phyloP scores from a whole-genome alignment of 2,329 filamentous ascomycete species.

The Lecanosticta acicola region DNA sequence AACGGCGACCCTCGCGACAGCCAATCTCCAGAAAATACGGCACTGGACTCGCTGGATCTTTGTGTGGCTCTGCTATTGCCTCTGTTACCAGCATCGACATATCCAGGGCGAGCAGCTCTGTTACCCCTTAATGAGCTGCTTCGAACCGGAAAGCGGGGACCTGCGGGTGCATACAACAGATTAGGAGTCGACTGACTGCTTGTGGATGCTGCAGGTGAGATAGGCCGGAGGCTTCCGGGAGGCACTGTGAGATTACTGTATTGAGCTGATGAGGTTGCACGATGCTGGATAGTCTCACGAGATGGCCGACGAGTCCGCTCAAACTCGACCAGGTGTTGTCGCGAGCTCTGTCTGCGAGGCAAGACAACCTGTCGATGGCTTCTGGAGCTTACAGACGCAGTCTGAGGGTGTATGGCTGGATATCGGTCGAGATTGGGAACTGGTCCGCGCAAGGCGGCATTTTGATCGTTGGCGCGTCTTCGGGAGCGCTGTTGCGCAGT shows the following conservation, averaged over 20 bases:
- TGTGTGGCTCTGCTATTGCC: background rate
- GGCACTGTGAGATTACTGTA: conserved; percentile 1
- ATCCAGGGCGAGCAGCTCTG: background rate
- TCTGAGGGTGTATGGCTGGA: conserved; percentile 17
- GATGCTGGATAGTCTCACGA: background rate
- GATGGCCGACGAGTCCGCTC: conserved; percentile 4
- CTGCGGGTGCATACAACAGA: conserved; percentile 8
- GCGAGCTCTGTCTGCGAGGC: conserved; percentile 15
- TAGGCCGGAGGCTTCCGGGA: background rate
- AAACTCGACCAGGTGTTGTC: conserved; percentile 8
- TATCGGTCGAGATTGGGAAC: conserved; percentile 20
- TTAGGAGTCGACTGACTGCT: conserved; percentile 23
- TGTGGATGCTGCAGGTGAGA: conserved; percentile 11
- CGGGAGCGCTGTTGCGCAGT: background rate
- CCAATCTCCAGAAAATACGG: background rate
- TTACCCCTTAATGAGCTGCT: conserved; percentile 20
- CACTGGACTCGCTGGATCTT: background rate
- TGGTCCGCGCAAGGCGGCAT: conserved; percentile 2
- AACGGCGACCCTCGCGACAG: conserved; percentile 25
- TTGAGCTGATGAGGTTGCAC: conserved; percentile 1
- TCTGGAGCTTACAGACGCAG: conserved; percentile 4
- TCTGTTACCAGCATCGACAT: background rate
- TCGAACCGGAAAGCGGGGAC: conserved; percentile 1
- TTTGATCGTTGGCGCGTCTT: conserved; percentile 17
- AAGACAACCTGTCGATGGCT: conserved; percentile 15